Conservation (phyloP, 1,284 basidiomycete species). For the Boletus albobrunnescens region DNA sequence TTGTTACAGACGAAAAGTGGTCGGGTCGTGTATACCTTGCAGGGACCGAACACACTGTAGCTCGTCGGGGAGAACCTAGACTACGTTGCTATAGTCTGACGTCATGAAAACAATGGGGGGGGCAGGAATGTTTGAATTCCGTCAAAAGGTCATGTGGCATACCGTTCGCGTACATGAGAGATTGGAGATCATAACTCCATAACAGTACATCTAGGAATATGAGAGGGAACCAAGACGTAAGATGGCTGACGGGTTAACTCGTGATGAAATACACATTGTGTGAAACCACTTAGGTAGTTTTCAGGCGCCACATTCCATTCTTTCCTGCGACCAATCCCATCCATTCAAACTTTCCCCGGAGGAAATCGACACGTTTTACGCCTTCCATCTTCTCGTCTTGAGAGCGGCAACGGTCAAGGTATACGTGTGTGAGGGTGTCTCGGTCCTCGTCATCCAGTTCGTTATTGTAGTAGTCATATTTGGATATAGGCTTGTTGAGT, state of each 20-base stretch:
- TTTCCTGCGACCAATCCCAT: conserved; percentile 28
- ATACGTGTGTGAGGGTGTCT: conserved; percentile 31
- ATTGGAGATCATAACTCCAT: background rate
- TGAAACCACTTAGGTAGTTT: conserved; percentile 9
- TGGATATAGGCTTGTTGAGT: conserved; percentile 29
- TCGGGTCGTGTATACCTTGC: conserved; percentile 19
- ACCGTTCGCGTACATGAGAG: conserved; percentile 4
- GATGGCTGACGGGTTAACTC: background rate
- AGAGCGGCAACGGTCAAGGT: conserved; percentile 35
- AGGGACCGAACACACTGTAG: no score
- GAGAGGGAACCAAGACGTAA: background rate
- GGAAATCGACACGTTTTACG: conserved; percentile 30
- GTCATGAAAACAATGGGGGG: background rate
- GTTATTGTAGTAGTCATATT: conserved; percentile 38
- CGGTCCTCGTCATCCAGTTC: conserved; percentile 38
- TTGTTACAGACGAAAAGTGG: conserved; percentile 21
- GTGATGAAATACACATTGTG: background rate
- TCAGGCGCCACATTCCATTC: conserved; percentile 34
- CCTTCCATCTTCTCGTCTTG: conserved; percentile 22
- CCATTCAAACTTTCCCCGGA: conserved; percentile 30
- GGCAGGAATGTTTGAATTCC: background rate
- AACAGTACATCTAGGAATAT: background rate
- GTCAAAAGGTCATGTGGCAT: background rate
- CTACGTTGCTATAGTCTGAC: background rate
- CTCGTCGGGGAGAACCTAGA: background rate